Conservation (phyloP, 2,329 filamentous ascomycete genomes). For the Fusarium poae region DNA sequence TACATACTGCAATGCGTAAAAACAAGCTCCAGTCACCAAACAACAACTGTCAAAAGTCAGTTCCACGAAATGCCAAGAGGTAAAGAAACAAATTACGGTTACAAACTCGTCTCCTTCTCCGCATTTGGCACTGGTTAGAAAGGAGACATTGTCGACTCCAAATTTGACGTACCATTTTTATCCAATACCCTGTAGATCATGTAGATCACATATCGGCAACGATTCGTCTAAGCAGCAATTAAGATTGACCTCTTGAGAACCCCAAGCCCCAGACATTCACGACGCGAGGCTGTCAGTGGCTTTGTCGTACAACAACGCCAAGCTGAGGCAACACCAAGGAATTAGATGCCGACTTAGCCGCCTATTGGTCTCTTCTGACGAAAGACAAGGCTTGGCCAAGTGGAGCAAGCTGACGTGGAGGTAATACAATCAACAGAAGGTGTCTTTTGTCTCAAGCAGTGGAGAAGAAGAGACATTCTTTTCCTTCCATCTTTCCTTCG, state of each 20-base stretch:
- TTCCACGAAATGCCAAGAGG: not conserved
- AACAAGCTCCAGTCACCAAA: too few species aligned
- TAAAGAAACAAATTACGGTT: not conserved
- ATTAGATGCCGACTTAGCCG: constrained; percentile 31
- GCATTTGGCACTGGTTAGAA: not conserved
- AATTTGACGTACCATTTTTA: not conserved
- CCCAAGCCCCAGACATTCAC: not conserved
- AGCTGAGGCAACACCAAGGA: constrained; percentile 29
- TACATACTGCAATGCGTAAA: too few species aligned
- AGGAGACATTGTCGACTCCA: not conserved
- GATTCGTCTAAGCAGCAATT: not conserved
- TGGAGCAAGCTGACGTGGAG: constrained; percentile 47
- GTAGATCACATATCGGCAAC: constrained; percentile 5
- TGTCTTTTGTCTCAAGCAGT: not conserved
- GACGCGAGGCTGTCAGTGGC: not conserved
- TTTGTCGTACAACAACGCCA: constrained; percentile 18
- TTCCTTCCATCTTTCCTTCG: not conserved
- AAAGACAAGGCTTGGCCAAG: constrained; percentile 41
- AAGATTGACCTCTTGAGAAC: constrained; percentile 1
- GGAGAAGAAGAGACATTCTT: not conserved
- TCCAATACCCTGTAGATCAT: not conserved
- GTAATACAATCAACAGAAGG: not conserved
- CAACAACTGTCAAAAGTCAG: not conserved
- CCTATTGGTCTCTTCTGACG: constrained; percentile 9
- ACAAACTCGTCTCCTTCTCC: not conserved